Base-by-base conservation (phyloP, 2,329 filamentous ascomycete genomes). In the Aspergillus transmontanensis region DNA sequence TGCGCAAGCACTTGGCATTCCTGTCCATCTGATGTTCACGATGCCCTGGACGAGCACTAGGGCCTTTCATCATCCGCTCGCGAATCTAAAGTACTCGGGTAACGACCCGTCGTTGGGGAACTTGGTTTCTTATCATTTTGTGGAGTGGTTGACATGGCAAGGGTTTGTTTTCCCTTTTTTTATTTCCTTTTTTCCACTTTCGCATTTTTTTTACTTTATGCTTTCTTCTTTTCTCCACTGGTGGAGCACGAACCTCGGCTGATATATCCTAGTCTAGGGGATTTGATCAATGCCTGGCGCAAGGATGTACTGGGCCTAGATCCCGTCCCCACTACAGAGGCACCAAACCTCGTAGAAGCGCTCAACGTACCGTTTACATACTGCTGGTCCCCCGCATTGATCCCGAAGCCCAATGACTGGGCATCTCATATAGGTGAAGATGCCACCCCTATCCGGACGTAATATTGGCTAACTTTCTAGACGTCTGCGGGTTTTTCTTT, bases 21-120 rank as follows among this genome's bases (percentile, higher is more conserved):
- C 83, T 2, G 67, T 85, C 2, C 83, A 85, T 66, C 76, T 85
- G 66, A 80, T 85, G 64, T 83, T 83, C 64, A 85, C 77, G 10
- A 85, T 85, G 83, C 83, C 83, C 2, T 85, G 80, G 79, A 79
- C 71, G 19, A 72, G 69, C 5, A 84, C 82, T 2, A 70, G 67
- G 36, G 75, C 73, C 1, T 84, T 84, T 66, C 78, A 81, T 0
- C 83, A 84, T 70, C 83, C 83, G 0, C 66, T 85, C 56, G 82
- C 82, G 0, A 84, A 84, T 66, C 61, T 85, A 23, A 72, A 76
- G 32, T 50, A 64, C 70, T 0, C 69, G 72, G 19, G 72, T 69
- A 19, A 77, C 80, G 53, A 67, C 69, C 1, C 65, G 65, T 1
- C 65, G 72, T 16, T 50, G 6, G 73, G 74, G 0, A 84, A 84